These are phyloP conservation scores for Umbelopsis sp. DNA, from an alignment of 192 early-diverging fungal species.

Conservation along the genomic window DNA sequence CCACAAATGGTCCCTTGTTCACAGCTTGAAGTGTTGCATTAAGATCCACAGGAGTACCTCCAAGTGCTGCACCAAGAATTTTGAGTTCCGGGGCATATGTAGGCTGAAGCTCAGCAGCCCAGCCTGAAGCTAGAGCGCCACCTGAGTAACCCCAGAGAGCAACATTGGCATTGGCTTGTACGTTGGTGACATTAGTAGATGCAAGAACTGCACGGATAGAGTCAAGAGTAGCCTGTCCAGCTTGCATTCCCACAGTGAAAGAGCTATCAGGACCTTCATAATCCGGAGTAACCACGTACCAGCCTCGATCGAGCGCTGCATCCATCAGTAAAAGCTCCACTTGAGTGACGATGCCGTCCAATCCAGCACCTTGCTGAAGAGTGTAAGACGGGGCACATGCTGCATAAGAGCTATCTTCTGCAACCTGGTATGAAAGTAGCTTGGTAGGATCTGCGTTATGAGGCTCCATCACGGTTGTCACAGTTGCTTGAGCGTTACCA, in stretches of 20 bases:
- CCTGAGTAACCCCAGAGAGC: constrained; percentile 24
- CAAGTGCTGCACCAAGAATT: constrained; percentile 24
- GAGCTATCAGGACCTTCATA: constrained; percentile 17
- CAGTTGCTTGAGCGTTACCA: constrained; percentile 16
- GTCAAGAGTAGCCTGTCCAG: constrained; percentile 23
- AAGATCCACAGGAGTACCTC: constrained; percentile 24
- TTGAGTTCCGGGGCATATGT: constrained; percentile 20
- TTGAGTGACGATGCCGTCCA: constrained; percentile 10
- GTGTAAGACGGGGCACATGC: constrained; percentile 4
- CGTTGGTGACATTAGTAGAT: constrained; percentile 6
- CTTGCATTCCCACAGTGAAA: constrained; percentile 22
- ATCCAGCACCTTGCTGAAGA: not conserved
- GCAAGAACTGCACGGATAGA: constrained; percentile 8
- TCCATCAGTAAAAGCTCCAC: constrained; percentile 23
- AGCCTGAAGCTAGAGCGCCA: constrained; percentile 19
- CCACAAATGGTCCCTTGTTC: constrained; percentile 14
- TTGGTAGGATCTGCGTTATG: constrained; percentile 18
- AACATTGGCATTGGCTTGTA: constrained; percentile 1
- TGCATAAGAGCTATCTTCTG: constrained; percentile 17
- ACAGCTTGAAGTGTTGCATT: constrained; percentile 24
- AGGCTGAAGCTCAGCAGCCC: constrained; percentile 24
- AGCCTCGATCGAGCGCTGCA: constrained; percentile 7
- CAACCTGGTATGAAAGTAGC: constrained; percentile 19
- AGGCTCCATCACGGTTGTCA: constrained; percentile 21
- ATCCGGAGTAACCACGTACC: constrained; percentile 21